Evolutionary conservation across 192 early-diverging fungal genomes (phyloP).

Genomic region (Podila horticola): DNA sequence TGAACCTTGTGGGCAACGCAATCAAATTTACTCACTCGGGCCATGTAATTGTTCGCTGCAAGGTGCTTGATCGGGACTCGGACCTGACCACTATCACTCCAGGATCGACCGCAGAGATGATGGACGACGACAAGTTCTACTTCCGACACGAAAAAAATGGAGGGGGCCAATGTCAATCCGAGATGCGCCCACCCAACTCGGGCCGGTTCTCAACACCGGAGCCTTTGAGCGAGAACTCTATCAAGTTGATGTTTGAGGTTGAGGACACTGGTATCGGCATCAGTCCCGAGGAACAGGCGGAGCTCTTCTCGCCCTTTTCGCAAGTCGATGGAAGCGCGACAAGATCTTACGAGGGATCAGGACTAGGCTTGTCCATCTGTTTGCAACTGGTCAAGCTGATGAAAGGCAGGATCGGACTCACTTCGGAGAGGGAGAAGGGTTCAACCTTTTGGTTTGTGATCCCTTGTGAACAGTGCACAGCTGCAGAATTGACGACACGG

Average conservation of each 20-base stretch:
- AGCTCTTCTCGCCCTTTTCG: slow-evolving; percentile 69
- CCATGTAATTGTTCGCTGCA: slow-evolving; percentile 62
- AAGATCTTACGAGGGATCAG: slow-evolving; percentile 73
- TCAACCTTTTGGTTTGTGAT: slow-evolving; percentile 65
- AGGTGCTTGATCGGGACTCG: slow-evolving; percentile 45
- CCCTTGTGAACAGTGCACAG: slow-evolving; percentile 25
- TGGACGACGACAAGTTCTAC: slow-evolving; percentile 45
- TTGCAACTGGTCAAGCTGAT: slow-evolving; percentile 67
- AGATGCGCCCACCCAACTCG: slow-evolving; percentile 40
- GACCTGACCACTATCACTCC: slow-evolving; percentile 9
- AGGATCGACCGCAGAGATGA: slow-evolving; percentile 13
- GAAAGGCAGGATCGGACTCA: slow-evolving; percentile 62
- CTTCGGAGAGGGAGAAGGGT: slow-evolving; percentile 50
- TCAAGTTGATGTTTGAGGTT: slow-evolving; percentile 56
- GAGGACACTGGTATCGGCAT: slow-evolving; percentile 64
- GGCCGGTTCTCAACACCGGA: slow-evolving; percentile 48
- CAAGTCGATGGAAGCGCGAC: slow-evolving; percentile 74
- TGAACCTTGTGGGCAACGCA: slow-evolving; percentile 71
- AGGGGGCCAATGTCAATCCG: slow-evolving; percentile 31
- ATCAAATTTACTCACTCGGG: slow-evolving; percentile 76
- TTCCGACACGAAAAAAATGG: slow-evolving; percentile 41
- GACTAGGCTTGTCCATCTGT: slow-evolving; percentile 73
- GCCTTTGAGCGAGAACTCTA: slow-evolving; percentile 41
- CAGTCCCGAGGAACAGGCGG: slow-evolving; percentile 42
- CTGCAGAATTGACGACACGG: slow-evolving; percentile 2